Base-by-base conservation (phyloP, 2,329 filamentous ascomycete genomes). In the Elsinoe batatas region DNA sequence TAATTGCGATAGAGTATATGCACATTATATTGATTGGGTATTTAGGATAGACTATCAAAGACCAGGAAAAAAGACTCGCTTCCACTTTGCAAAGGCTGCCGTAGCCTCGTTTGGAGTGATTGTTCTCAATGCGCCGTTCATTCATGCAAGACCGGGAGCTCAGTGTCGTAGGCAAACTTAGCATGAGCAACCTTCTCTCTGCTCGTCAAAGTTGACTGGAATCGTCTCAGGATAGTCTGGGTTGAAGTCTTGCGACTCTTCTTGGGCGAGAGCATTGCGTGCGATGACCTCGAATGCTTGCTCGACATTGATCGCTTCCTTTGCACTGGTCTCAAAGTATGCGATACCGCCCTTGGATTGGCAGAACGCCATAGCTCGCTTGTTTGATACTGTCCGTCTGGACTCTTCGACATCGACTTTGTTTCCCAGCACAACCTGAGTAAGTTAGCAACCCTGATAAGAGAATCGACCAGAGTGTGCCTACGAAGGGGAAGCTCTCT, bases 401-500 rank as follows among this genome's bases (percentile, higher is more conserved):
- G 86, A 95, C 75, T 97, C 93, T 70, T 96, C 93, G 44, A 96
- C 85, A 75, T 98, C 93, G 65, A 98, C 95, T 80, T 98, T 98
- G 80, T 98, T 98, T 57, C 93, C 93, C 58, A 98, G 82, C 37
- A 98, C 93, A 58, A 95, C 87, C 87, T 91, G 63, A 30, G n/a
- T 4, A 57, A 18, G 10, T 44, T 26, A 18, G 61, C 15, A 51
- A 66, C 36, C 68, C 61, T 50, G 10, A 12, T 11, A 49, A 44
- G 13, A 15, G 20, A 8, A 30, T 30, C 26, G 17, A 12, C 32
- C 4, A 30, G 37, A 0, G n/a, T n/a, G n/a, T 10, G 2, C 86
- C 72, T 74, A 96, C 93, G 69, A 98, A 98, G 50, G 93, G 93
- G 71, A 98, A 98, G 72, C 87, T 95, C 70, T 96, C 91, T 1